Percentiles rank a stretch among this genome's conserved stretches.
phyloP scores from a whole-genome alignment of 2,329 filamentous ascomycete genomes.

The Pseudohalonectria lignicola region DNA sequence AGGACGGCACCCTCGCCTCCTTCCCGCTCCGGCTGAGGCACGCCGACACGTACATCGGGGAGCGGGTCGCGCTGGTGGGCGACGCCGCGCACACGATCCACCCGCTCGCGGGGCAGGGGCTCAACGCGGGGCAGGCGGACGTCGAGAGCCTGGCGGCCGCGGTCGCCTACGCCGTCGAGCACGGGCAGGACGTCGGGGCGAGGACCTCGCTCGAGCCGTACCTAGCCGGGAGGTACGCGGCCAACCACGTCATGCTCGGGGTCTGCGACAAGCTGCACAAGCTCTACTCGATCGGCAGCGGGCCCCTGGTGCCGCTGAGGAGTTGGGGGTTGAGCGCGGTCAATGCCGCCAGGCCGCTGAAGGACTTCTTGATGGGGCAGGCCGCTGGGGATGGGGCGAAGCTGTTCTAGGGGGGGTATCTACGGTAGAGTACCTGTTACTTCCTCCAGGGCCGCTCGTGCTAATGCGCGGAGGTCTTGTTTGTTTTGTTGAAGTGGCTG shows the following conservation, averaged over 20 bases:
- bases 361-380: constrained; percentile 76
- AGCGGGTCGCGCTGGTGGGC: constrained; percentile 83
- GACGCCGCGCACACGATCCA: constrained; percentile 95
- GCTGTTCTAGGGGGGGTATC: constrained; percentile 17
- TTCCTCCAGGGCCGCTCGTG: no score
- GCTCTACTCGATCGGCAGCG: constrained; percentile 71
- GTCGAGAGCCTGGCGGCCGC: constrained; percentile 66
- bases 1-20: constrained; percentile 70
- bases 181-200: constrained; percentile 81
- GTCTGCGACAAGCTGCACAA: constrained; percentile 88
- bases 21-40: constrained; percentile 90
- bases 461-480: no score
- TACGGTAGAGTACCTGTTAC: background rate
- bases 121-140: constrained; percentile 89
- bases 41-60: constrained; percentile 84
- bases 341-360: constrained; percentile 63
- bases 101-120: constrained; percentile 84
- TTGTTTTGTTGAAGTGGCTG: no score
- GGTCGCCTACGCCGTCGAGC: constrained; percentile 65
- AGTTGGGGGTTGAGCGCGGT: constrained; percentile 68
- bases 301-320: constrained; percentile 69
- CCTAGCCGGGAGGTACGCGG: constrained; percentile 66
- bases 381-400: constrained; percentile 44
- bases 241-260: constrained; percentile 69
- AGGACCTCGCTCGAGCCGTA: constrained; percentile 72